Base-by-base conservation (phyloP, 2,329 filamentous ascomycete species). In the Microcyclospora tardicrescens region DNA sequence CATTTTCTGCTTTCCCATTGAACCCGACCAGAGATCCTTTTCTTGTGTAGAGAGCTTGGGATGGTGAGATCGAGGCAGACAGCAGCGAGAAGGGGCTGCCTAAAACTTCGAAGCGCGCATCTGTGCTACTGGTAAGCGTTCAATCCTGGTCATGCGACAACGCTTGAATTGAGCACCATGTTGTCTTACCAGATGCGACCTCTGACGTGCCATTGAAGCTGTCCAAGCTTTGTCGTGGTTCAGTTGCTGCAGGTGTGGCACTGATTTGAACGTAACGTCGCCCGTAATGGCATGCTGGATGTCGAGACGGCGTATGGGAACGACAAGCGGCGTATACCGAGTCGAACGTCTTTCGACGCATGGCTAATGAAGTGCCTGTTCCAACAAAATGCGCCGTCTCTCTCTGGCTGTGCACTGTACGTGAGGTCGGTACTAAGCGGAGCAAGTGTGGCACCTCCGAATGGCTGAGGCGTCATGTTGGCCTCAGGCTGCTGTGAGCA, bases 101-200 rank as follows among this genome's bases (percentile, higher is more conserved):
- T 47, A 98, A 69, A 35, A 96, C 85, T 62, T 96, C 85, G 61
- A 98, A 98, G 41, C 79, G 79, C 39, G 91, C 91, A 73, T 96
- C 91, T 95, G 51, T 32, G 12, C 5, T 15, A 4, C 30, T 32
- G 30, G 12, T 32, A 6, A 38, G 16, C 19, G 14, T 16, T 11
- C 10, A n/a, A 32, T 29, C n/a, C 15, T 30, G 41, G 27, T 16
- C 32, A 10, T 15, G 16, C 41, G 13, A 43, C 28, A 16, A 35
- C 27, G 10, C 24, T 12, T 28, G n/a, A 3, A 12, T 24, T 36
- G 33, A 10, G 27, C 24, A 33, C n/a, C 13, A 16, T 33, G 27
- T 15, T 33, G 19, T 14, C 16, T 16, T 13, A 6, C 11, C 15
- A 13, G n/a, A 13, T 14, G 8, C 19, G 19, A 24, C 19, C 4